Evolutionary conservation across 345 rosid genomes (phyloP).

Genomic region (Populus pruinosa): DNA sequence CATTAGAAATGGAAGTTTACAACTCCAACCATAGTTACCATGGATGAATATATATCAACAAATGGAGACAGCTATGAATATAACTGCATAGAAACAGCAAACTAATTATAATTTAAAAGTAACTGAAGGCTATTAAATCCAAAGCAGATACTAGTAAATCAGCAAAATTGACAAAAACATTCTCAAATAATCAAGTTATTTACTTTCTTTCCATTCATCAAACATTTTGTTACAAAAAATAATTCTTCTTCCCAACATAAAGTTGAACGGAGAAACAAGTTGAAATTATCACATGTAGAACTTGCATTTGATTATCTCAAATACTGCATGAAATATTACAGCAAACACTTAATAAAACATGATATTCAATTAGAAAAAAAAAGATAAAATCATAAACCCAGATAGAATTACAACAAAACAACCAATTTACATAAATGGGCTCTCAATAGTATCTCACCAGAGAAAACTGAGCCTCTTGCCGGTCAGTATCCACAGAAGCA

Average conservation of each 20-base stretch:
- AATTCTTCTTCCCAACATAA: neutral
- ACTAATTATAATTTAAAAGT: neutral
- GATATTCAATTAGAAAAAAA: neutral
- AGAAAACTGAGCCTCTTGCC: neutral
- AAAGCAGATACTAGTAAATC: neutral
- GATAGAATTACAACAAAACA: neutral
- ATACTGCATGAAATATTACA: neutral
- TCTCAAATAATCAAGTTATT: neutral
- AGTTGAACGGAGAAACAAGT: neutral
- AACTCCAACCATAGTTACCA: neutral
- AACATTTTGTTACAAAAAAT: neutral
- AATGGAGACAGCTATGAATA: neutral
- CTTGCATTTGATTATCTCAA: neutral
- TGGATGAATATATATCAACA: neutral
- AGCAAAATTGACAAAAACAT: neutral
- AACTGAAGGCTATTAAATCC: neutral
- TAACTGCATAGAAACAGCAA: neutral
- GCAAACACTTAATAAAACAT: neutral
- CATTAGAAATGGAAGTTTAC: neutral
- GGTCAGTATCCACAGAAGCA: neutral
- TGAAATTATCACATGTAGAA: neutral
- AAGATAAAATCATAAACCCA: neutral
- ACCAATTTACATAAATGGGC: neutral
- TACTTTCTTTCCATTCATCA: neutral
- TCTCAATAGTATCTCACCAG: neutral